A percentile compares a stretch with the other conserved stretches of the same genome.
Evolutionary conservation across 345 rosid species (phyloP).

Genomic region (Zanthoxylum bungeanum): DNA sequence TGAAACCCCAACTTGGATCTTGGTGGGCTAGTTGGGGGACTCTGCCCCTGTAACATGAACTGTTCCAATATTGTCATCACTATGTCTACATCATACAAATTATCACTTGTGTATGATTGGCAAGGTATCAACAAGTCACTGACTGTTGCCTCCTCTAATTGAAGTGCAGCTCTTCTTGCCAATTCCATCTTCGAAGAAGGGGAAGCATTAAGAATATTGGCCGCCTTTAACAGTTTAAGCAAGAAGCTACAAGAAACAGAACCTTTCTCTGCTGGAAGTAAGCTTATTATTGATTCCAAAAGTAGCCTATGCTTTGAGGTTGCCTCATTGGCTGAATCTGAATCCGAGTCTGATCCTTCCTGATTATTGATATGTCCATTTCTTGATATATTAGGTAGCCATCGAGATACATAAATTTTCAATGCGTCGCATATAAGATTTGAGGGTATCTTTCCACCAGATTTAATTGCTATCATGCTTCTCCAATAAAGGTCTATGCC

Average conservation of each 20-base stretch:
- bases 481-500: conserved; percentile 92
- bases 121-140: conserved; percentile 79
- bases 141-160: conserved; percentile 82
- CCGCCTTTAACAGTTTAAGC: conserved; percentile 82
- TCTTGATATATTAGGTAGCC: conserved; percentile 73
- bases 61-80: conserved; percentile 73
- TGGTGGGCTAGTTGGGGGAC: conserved; percentile 92
- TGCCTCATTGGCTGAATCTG: conserved; percentile 51
- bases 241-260: conserved; percentile 80
- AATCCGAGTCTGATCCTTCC: conserved; percentile 57
- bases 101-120: conserved; percentile 37
- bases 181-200: conserved; percentile 71
- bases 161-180: conserved; percentile 78
- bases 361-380: conserved; percentile 32
- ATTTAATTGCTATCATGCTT: conserved; percentile 79
- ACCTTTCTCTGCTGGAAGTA: conserved; percentile 81
- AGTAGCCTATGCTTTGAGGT: conserved; percentile 66
- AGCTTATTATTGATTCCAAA: conserved; percentile 79
- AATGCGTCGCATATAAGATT: conserved; percentile 77
- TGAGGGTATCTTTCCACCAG: conserved; percentile 68
- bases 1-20: conserved; percentile 64
- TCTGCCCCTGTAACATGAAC: conserved; percentile 85
- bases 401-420: conserved; percentile 75
- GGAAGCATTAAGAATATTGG: conserved; percentile 69
- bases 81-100: conserved; percentile 72